These are phyloP conservation scores for Micractinium sp. DNA, from an alignment of 139 green algal species.

Conservation along the genomic window DNA sequence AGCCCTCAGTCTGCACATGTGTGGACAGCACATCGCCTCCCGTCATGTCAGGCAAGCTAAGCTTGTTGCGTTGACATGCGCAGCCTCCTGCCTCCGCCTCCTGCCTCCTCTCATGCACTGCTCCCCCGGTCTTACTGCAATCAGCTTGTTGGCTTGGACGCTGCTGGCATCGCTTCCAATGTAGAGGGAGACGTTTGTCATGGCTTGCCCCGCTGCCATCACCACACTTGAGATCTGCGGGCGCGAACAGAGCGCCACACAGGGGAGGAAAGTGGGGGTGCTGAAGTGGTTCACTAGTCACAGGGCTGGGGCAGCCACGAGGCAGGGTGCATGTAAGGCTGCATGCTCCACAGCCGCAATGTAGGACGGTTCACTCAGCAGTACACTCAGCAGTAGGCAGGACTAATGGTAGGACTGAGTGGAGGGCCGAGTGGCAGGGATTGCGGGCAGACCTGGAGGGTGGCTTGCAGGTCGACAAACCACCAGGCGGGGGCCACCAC, in stretches of 20 bases:
- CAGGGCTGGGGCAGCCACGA: neutral
- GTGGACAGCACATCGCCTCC: neutral
- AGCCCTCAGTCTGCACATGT: neutral
- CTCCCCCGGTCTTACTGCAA: neutral
- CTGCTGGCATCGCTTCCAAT: conserved; percentile 24
- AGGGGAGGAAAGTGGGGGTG: no score
- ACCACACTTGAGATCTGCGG: neutral
- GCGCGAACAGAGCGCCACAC: no score
- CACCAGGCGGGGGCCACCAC: conserved; percentile 34
- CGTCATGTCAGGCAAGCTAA: no score
- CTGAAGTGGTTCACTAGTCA: neutral
- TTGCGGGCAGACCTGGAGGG: neutral
- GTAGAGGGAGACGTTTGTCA: conserved; percentile 29
- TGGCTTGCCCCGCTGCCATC: conserved; percentile 25
- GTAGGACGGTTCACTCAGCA: no score
- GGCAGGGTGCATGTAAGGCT: neutral
- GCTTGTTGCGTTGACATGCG: no score
- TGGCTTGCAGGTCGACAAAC: conserved; percentile 43
- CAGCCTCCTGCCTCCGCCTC: no score
- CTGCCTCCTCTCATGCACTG: neutral
- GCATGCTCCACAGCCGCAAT: neutral
- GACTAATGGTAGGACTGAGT: neutral
- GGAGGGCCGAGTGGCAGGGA: neutral
- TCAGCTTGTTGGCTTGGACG: conserved; percentile 25
- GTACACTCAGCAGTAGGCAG: neutral